Evolutionary conservation across 345 rosid genomes (phyloP).

Genomic region (Adansonia digitata): DNA sequence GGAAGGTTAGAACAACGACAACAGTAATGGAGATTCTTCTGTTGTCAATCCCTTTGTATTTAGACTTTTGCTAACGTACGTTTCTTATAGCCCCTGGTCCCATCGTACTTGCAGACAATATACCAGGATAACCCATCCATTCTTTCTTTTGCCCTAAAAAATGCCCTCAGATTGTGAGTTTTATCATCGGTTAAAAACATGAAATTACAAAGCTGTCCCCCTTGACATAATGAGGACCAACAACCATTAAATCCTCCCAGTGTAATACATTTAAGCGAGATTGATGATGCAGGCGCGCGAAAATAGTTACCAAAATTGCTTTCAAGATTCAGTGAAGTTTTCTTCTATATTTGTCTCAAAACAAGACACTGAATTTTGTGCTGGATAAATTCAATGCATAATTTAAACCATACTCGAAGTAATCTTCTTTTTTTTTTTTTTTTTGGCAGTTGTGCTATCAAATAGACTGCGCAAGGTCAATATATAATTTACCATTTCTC

Average conservation of each 20-base stretch:
- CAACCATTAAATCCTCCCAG: constrained; percentile 5
- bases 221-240: constrained; percentile 19
- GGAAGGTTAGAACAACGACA: constrained; percentile 32
- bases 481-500: no score
- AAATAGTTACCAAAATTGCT: no score
- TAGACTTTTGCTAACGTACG: constrained; percentile 43
- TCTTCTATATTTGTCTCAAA: background rate
- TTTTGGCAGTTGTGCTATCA: no score
- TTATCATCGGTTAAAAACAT: constrained; percentile 3
- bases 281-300: background rate
- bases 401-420: no score
- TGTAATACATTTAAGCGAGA: background rate
- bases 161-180: constrained; percentile 9
- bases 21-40: constrained; percentile 57
- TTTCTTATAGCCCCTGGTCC: constrained; percentile 33
- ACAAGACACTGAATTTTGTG: background rate
- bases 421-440: no score
- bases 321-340: background rate
- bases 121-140: constrained; percentile 25
- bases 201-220: constrained; percentile 1
- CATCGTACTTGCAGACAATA: constrained; percentile 35
- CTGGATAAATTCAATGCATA: no score
- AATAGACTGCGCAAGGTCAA: background rate
- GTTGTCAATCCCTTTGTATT: constrained; percentile 29
- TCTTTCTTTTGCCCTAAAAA: constrained; percentile 13